Evolutionary conservation across 768 basidiomycete species (phyloP).

Genomic region (Pisolithus albus): DNA sequence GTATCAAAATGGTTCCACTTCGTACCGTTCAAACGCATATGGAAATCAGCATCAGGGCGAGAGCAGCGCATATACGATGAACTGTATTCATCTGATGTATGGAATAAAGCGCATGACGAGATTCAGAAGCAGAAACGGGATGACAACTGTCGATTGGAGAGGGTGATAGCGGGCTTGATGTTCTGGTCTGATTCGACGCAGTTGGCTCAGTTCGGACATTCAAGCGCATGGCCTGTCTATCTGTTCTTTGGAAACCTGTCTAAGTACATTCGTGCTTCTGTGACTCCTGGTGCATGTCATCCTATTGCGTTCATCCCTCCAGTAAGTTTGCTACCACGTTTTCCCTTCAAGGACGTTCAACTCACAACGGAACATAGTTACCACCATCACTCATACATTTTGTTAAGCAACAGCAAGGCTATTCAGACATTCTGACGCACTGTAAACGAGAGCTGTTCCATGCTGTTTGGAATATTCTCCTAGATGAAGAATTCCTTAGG

Average conservation of each 20-base stretch:
- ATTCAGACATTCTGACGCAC: neutral
- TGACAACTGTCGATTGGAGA: slow-evolving; percentile 5
- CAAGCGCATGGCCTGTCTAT: slow-evolving; percentile 30
- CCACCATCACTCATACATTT: neutral
- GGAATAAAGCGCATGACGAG: slow-evolving; percentile 12
- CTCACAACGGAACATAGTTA: neutral
- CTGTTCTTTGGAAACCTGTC: slow-evolving; percentile 27
- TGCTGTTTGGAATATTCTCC: slow-evolving; percentile 7
- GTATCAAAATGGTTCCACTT: slow-evolving; percentile 13
- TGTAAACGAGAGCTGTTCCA: slow-evolving; percentile 17
- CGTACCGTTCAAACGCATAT: slow-evolving; percentile 16
- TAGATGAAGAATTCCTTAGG: slow-evolving; percentile 18
- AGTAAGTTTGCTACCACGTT: slow-evolving; percentile 13
- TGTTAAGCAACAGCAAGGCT: neutral
- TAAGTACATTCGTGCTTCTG: slow-evolving; percentile 32
- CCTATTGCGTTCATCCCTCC: slow-evolving; percentile 40
- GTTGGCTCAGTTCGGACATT: slow-evolving; percentile 24
- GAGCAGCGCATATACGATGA: slow-evolving; percentile 12
- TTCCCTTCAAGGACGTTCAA: no score
- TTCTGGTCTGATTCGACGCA: slow-evolving; percentile 1
- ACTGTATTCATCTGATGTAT: slow-evolving; percentile 12
- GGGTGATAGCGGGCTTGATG: slow-evolving; percentile 1
- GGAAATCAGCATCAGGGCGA: slow-evolving; percentile 2
- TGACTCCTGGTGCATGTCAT: slow-evolving; percentile 28
- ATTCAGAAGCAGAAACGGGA: slow-evolving; percentile 9